phyloP scores from a whole-genome alignment of 192 early-diverging fungal species.

The Backusella australiensis region DNA sequence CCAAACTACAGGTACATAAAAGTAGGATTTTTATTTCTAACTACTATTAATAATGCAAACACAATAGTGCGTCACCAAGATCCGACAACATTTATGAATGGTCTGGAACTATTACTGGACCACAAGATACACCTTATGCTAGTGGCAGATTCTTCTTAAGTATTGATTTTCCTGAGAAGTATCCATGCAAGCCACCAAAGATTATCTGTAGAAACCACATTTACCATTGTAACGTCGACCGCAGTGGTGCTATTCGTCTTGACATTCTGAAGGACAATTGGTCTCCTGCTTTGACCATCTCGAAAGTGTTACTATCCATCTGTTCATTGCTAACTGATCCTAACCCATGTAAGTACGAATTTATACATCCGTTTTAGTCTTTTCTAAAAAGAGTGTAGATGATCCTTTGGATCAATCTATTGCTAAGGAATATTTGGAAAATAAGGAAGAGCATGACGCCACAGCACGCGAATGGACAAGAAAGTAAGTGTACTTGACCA shows the following conservation, averaged over 20 bases:
- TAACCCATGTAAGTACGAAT: conserved; percentile 73
- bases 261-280: conserved; percentile 98
- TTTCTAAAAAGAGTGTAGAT: conserved; percentile 41
- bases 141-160: conserved; percentile 93
- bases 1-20: conserved; percentile 72
- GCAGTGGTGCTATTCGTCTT: conserved; percentile 86
- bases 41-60: neutral
- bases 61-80: conserved; percentile 82
- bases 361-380: no score
- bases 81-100: conserved; percentile 96
- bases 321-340: conserved; percentile 89
- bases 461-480: conserved; percentile 93
- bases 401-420: conserved; percentile 92
- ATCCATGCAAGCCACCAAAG: conserved; percentile 96
- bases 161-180: conserved; percentile 87
- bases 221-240: conserved; percentile 97
- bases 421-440: conserved; percentile 82
- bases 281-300: conserved; percentile 95
- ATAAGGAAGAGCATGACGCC: conserved; percentile 84
- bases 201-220: conserved; percentile 88
- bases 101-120: conserved; percentile 91
- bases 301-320: conserved; percentile 92
- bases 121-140: conserved; percentile 83
- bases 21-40: no score
- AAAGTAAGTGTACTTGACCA: conserved; percentile 52